Base-by-base conservation (phyloP, 805 yeast species). In the Aciculoconidium aculeatum region DNA sequence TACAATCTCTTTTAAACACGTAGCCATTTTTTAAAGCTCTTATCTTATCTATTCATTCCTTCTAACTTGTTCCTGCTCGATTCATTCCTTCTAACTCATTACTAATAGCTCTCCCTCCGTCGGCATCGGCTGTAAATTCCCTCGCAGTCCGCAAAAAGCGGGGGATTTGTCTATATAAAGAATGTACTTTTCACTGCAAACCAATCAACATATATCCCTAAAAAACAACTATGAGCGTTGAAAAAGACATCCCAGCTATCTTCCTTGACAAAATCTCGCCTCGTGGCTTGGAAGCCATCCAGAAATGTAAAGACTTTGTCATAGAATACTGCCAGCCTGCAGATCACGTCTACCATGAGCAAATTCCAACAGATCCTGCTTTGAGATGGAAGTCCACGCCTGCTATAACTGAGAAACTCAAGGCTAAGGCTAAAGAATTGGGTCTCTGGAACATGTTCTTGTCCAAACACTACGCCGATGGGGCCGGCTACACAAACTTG, bases 401-500 rank as follows among this genome's bases (percentile, higher is more conserved):
- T 1, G 54, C 59, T 15, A 55, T 72, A 21, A 56, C 67, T 11
- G 77, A 71, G 32, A 58, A 57, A n/a, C 53, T 77, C 38, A 75
- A 75, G 56, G 46, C 33, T 3, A 70, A 70, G 42, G 80, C 82
- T 6, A 57, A 55, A 35, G 55, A 56, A 27, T 53, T 65, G 34
- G 80, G 80, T 0, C 55, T 77, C 11, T 76, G 80, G 81, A 77
- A 76, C 48, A 48, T 77, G 59, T 76, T 76, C 39, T 50, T 74
- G 40, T 66, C 73, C 19, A 58, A 61, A 24, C 65, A 45, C 45
- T 72, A 64, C 44, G 34, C 49, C 12, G 67, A 72, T 35, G 75
- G 78, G 16, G 73, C 80, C 3, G 79, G 78, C 5, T 75, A 47
- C 50, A 60, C 79, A 27, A 76, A 76, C 47, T 51, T 76, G 39